These are phyloP conservation scores for Acrocalymma vagum DNA, from an alignment of 2,329 filamentous ascomycete species.

Conservation along the genomic window DNA sequence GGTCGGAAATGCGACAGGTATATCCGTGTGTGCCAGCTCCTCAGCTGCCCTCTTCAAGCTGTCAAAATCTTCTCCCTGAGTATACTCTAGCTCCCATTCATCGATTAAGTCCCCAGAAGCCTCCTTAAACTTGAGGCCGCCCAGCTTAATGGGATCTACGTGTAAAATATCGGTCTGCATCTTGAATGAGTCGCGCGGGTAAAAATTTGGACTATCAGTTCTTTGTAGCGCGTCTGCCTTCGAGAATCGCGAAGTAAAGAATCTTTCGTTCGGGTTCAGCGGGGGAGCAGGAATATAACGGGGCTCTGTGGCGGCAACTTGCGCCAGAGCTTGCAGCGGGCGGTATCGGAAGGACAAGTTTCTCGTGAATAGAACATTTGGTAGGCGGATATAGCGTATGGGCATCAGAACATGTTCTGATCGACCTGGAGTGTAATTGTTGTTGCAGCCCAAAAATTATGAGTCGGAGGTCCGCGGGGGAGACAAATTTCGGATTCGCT, in stretches of 20 bases:
- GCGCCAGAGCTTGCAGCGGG: conserved; percentile 35
- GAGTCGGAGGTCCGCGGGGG: conserved; percentile 19
- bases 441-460: conserved; percentile 29
- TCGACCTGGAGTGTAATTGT: conserved; percentile 23
- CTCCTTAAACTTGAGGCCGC: conserved; percentile 41
- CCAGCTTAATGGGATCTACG: conserved; percentile 51
- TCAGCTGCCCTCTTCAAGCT: conserved; percentile 71
- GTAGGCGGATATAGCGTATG: conserved; percentile 36
- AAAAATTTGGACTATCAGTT: conserved; percentile 1
- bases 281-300: conserved; percentile 22
- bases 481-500: neutral
- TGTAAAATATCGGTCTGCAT: conserved; percentile 51
- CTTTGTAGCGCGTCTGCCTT: neutral
- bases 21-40: conserved; percentile 70
- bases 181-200: conserved; percentile 8
- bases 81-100: conserved; percentile 44
- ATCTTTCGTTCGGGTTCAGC: conserved; percentile 26
- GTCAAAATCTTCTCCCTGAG: conserved; percentile 54
- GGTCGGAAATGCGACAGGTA: conserved; percentile 92
- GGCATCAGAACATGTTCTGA: conserved; percentile 36
- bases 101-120: conserved; percentile 43
- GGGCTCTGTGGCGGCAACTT: conserved; percentile 26
- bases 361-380: conserved; percentile 42
- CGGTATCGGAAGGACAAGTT: conserved; percentile 12
- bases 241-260: conserved; percentile 3